Conservation (phyloP, 345 rosid genomes). For the Trapa bicornis region DNA sequence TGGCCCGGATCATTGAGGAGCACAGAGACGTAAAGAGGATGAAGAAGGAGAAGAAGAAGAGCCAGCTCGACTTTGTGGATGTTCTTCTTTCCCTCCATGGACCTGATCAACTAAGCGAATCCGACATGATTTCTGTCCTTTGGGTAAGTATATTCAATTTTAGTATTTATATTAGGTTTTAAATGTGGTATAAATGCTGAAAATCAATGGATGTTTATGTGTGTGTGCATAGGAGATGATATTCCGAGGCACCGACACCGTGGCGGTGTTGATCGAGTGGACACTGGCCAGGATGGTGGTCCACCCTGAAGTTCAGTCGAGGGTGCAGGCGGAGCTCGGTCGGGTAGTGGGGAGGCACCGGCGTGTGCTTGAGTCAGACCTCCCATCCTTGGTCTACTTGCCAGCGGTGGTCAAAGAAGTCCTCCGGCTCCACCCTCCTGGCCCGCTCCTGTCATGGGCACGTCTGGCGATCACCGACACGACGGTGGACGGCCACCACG, state of each 20-base stretch:
- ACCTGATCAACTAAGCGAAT: slow-evolving; percentile 22
- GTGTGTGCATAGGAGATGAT: slow-evolving; percentile 32
- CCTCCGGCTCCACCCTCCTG: slow-evolving; percentile 45
- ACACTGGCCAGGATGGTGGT: slow-evolving; percentile 41
- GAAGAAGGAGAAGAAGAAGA: neutral
- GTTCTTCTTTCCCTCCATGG: slow-evolving; percentile 29
- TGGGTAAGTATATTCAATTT: slow-evolving; percentile 22
- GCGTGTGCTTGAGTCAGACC: slow-evolving; percentile 22
- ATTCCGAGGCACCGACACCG: slow-evolving; percentile 49
- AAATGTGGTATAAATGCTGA: neutral
- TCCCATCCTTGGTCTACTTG: slow-evolving; percentile 23
- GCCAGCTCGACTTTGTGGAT: slow-evolving; percentile 27
- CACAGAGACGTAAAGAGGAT: slow-evolving; percentile 8
- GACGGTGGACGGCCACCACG: slow-evolving; percentile 21
- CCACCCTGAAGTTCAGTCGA: slow-evolving; percentile 38
- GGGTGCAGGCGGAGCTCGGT: slow-evolving; percentile 35
- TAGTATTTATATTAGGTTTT: neutral
- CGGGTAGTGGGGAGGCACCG: slow-evolving; percentile 31
- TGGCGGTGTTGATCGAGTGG: slow-evolving; percentile 46
- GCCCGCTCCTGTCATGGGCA: slow-evolving; percentile 54
- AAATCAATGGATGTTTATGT: too few relatives aligned
- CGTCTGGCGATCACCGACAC: slow-evolving; percentile 32
- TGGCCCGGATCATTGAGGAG: slow-evolving; percentile 29
- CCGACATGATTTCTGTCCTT: slow-evolving; percentile 36
- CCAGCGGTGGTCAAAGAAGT: slow-evolving; percentile 36